phyloP scores from a whole-genome alignment of 495 filamentous ascomycete genomes.

The Amphirosellinia nigrospora region DNA sequence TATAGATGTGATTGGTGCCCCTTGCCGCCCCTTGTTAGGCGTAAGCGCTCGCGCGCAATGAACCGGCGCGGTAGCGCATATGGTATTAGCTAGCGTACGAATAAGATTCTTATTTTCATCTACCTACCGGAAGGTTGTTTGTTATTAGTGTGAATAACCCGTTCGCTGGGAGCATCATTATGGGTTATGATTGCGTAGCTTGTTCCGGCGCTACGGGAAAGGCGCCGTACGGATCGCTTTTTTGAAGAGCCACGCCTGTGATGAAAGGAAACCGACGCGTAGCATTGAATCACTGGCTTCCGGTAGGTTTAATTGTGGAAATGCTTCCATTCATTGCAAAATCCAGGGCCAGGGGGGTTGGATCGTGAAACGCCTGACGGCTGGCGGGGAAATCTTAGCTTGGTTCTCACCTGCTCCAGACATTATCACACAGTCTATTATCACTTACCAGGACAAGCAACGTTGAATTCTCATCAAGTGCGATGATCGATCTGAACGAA shows the following conservation, averaged over 20 bases:
- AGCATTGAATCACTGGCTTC: neutral
- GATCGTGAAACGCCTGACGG: neutral
- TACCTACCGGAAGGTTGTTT: neutral
- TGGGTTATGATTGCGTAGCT: neutral
- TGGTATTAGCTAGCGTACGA: neutral
- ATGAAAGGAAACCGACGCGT: neutral
- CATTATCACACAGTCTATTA: neutral
- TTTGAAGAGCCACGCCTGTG: neutral
- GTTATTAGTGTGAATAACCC: neutral
- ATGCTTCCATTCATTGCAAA: neutral
- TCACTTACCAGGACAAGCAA: constrained; percentile 8
- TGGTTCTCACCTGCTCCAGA: neutral
- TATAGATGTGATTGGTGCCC: constrained; percentile 1
- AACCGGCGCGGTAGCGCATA: constrained; percentile 3
- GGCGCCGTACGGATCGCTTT: constrained; percentile 17
- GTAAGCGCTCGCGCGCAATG: constrained; percentile 4
- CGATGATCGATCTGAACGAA: constrained; percentile 11
- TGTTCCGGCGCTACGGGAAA: constrained; percentile 9
- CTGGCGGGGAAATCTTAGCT: neutral
- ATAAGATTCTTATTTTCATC: neutral
- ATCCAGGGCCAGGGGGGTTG: neutral
- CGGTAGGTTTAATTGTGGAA: neutral
- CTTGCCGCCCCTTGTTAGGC: constrained; percentile 20
- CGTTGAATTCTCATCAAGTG: neutral
- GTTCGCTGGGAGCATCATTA: neutral